These are phyloP conservation scores for Macrolepiota dolichaula DNA, from an alignment of 768 basidiomycete genomes.

Conservation along the genomic window DNA sequence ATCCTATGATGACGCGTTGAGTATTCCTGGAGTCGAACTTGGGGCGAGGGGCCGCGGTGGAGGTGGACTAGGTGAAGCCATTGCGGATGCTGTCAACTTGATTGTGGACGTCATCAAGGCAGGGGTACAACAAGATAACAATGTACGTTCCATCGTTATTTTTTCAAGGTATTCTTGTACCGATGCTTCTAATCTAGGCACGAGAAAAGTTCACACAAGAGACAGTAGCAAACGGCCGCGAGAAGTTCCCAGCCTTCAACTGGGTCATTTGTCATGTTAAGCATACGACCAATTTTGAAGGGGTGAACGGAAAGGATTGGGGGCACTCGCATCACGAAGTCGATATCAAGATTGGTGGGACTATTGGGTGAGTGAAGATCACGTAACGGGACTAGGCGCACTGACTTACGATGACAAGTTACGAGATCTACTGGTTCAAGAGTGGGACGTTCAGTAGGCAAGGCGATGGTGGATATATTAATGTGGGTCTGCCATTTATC, in stretches of 20 bases:
- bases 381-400: conserved; percentile 15
- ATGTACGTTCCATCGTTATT: neutral
- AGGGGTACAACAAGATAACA: neutral
- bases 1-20: neutral
- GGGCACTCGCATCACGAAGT: conserved; percentile 17
- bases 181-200: neutral
- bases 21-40: neutral
- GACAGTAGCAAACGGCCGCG: neutral
- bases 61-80: neutral
- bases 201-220: neutral
- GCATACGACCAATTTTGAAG: conserved; percentile 14
- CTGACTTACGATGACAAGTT: conserved; percentile 1
- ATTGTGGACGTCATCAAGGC: neutral
- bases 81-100: neutral
- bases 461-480: conserved; percentile 22
- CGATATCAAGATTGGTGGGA: conserved; percentile 12
- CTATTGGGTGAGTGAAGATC: conserved; percentile 17
- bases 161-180: neutral
- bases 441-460: conserved; percentile 17
- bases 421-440: conserved; percentile 22
- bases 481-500: conserved; percentile 13
- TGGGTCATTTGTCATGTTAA: conserved; percentile 19
- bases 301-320: conserved; percentile 18
- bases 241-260: conserved; percentile 16
- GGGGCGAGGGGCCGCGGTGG: neutral